Evolutionary conservation across 106 monocot genomes (phyloP), one percentile per base, ranked within the genome.

Genomic region (Dendrobium chrysotoxum): DNA sequence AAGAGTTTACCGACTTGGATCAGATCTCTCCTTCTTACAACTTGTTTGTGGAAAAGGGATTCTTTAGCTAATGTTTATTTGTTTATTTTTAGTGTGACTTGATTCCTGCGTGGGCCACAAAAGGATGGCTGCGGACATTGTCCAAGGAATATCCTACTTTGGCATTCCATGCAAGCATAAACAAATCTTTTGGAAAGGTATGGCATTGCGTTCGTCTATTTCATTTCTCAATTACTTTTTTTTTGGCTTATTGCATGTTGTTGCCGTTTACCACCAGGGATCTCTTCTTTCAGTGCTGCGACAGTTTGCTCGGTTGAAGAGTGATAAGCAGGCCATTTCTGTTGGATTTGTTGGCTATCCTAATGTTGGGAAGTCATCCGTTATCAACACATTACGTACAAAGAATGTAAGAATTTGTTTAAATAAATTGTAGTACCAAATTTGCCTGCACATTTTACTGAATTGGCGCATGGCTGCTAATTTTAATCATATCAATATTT

Each of bases 331-430:
- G 84, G 92, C 97, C 20, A 92, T 97, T 83, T 97, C 97, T 89
- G 94, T 97, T 75, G 97, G 97, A n/a, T 97, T 97, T 86, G 92
- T 97, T 81, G 97, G 97, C 9, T 97, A 97, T 81, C 97, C 97
- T 53, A 97, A 97, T 92, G 97, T 97, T 85, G 97, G 97, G 11
- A 97, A 97, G 84, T 97, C 97, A 81, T 97, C 97, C 78, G 97
- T 94, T 64, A 97, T 97, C 67, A 97, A 97, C 73, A 92, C 97
- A 3, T 82, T 97, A 58, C 92, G 97, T 35, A 92, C 94, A 20
- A 94, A 97, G 81, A 97, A 88, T 85, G 97, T 97, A 92, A 86
- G 50, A 23, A 38, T 79, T 4, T 28, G 18, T 71, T 16, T 77
- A 40, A 70, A 16, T 42, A 45, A 18, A 53, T 58, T 57, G 20